A percentile compares a stretch with the other conserved stretches of the same genome.
Evolutionary conservation across 495 filamentous ascomycete genomes (phyloP).

Genomic region (Penicillium pulvis): DNA sequence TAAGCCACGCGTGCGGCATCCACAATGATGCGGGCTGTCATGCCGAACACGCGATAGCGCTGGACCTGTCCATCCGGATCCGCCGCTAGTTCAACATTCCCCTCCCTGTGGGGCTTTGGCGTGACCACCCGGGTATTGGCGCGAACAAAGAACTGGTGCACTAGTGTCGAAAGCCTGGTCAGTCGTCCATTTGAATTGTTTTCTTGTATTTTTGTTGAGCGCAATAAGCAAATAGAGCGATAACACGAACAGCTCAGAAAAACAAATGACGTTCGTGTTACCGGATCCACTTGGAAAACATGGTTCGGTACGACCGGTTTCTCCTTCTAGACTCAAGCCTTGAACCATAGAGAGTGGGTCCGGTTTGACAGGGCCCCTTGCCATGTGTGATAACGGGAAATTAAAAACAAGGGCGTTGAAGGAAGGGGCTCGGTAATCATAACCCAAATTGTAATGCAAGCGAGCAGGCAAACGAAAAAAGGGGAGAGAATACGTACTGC

Average conservation of each 20-base stretch:
- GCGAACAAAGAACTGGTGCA: conserved; percentile 86
- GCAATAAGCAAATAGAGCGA: conserved; percentile 9
- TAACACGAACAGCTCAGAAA: conserved; percentile 6
- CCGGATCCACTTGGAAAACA: conserved; percentile 4
- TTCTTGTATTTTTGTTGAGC: not conserved
- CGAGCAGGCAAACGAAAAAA: not conserved
- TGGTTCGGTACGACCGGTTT: conserved; percentile 11
- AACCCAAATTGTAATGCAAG: not conserved
- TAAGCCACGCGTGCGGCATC: conserved; percentile 86
- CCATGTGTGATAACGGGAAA: conserved; percentile 13
- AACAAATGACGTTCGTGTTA: not conserved
- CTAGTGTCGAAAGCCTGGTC: conserved; percentile 26
- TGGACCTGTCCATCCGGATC: conserved; percentile 39
- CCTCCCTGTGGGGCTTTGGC: conserved; percentile 37
- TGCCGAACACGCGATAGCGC: conserved; percentile 82
- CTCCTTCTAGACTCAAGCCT: not conserved
- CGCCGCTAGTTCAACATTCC: conserved; percentile 21
- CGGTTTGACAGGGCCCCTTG: not conserved
- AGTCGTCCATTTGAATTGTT: not conserved
- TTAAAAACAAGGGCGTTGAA: conserved; percentile 1
- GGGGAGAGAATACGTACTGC: conserved; percentile 34
- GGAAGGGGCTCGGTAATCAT: not conserved
- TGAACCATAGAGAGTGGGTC: not conserved
- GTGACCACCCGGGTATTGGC: conserved; percentile 58
- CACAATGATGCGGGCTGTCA: conserved; percentile 87